Evolutionary conservation across 2,329 filamentous ascomycete genomes (phyloP).

Genomic region (Didymella exigua): DNA sequence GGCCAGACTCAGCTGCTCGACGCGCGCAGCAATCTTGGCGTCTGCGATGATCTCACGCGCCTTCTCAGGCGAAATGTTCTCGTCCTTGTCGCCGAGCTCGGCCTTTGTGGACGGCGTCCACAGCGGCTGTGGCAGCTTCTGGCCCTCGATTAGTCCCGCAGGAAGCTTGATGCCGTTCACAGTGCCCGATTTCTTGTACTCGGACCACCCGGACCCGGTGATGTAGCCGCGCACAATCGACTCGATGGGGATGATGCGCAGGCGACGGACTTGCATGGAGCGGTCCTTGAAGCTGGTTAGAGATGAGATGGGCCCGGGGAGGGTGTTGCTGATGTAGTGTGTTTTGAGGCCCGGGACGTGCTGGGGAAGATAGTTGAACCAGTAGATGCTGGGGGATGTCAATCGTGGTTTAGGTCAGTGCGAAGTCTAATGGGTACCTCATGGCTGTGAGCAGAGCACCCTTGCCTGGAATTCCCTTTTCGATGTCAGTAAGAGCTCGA

Average conservation of each 20-base stretch:
- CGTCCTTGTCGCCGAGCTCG: slow-evolving; percentile 76
- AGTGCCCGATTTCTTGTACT: slow-evolving; percentile 75
- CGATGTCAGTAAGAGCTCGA: background rate
- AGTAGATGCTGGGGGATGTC: slow-evolving; percentile 55
- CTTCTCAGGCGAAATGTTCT: slow-evolving; percentile 77
- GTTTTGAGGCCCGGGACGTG: slow-evolving; percentile 64
- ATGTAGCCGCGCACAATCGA: slow-evolving; percentile 90
- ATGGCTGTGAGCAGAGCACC: slow-evolving; percentile 70
- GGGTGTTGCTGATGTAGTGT: slow-evolving; percentile 65
- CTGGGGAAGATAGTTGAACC: slow-evolving; percentile 67
- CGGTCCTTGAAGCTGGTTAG: slow-evolving; percentile 63
- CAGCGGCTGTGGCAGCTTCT: slow-evolving; percentile 71
- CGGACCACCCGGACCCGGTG: slow-evolving; percentile 81
- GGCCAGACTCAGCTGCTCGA: slow-evolving; percentile 68
- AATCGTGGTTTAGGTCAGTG: background rate
- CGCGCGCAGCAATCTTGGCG: slow-evolving; percentile 65
- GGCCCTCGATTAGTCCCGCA: slow-evolving; percentile 70
- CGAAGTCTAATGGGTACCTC: slow-evolving; percentile 47
- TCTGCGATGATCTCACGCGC: slow-evolving; percentile 66
- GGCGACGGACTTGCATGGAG: slow-evolving; percentile 76
- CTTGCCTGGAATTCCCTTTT: slow-evolving; percentile 69
- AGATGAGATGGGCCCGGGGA: slow-evolving; percentile 53
- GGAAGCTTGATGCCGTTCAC: slow-evolving; percentile 78
- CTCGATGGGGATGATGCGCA: slow-evolving; percentile 78
- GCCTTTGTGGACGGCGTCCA: slow-evolving; percentile 88